Percentiles rank a stretch among this genome's conserved stretches.
These are phyloP conservation scores for Pyrenophora graminea DNA, from an alignment of 2,329 filamentous ascomycete species.

Conservation along the genomic window DNA sequence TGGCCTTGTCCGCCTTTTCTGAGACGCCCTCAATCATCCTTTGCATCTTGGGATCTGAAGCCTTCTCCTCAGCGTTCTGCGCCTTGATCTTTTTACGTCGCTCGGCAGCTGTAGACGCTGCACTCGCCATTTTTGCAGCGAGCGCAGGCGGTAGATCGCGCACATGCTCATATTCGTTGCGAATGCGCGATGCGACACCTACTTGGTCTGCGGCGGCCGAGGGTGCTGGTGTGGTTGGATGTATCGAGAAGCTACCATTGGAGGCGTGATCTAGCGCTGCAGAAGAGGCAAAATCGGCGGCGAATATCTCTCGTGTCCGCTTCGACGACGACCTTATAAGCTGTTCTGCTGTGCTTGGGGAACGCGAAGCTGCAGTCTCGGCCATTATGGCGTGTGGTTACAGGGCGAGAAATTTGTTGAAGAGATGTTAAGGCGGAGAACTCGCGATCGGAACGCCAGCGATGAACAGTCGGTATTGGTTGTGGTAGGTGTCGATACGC, in stretches of 20 bases:
- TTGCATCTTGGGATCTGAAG: slow-evolving; percentile 61
- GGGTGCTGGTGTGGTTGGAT: slow-evolving; percentile 52
- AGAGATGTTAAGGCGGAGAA: background rate
- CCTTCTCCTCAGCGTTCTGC: slow-evolving; percentile 53
- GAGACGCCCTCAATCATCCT: slow-evolving; percentile 70
- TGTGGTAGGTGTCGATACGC: slow-evolving; percentile 2
- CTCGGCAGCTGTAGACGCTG: slow-evolving; percentile 59
- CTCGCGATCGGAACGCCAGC: background rate
- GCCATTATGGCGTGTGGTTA: slow-evolving; percentile 20
- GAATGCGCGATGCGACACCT: slow-evolving; percentile 62
- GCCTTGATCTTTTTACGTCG: slow-evolving; percentile 66
- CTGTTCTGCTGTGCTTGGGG: slow-evolving; percentile 29
- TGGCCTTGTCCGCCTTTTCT: slow-evolving; percentile 51
- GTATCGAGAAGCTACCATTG: slow-evolving; percentile 47
- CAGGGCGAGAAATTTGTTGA: background rate
- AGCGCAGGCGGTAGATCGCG: slow-evolving; percentile 76
- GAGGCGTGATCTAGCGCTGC: slow-evolving; percentile 49
- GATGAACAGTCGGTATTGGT: background rate
- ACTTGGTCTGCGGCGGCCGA: slow-evolving; percentile 51
- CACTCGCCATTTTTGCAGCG: slow-evolving; percentile 75
- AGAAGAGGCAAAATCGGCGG: slow-evolving; percentile 55
- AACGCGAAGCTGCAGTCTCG: slow-evolving; percentile 22
- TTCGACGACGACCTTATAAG: slow-evolving; percentile 54
- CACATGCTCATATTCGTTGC: slow-evolving; percentile 76
- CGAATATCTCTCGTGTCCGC: slow-evolving; percentile 59